Evolutionary conservation across 495 filamentous ascomycete species (phyloP).

Genomic region (Podospora pseudoanserina): DNA sequence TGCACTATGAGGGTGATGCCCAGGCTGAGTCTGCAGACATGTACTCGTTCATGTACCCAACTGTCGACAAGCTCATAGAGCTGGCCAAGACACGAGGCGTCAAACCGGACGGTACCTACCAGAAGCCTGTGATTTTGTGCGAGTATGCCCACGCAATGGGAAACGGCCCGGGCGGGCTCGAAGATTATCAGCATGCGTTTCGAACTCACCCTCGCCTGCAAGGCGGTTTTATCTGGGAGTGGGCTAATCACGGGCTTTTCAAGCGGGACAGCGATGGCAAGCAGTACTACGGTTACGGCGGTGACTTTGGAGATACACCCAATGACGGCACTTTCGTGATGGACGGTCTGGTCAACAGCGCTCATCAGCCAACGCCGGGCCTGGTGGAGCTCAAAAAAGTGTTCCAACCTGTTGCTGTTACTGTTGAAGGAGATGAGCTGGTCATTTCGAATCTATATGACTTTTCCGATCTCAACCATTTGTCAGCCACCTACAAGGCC

Average conservation of each 20-base stretch:
- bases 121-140: constrained; percentile 60
- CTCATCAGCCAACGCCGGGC: constrained; percentile 57
- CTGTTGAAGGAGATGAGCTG: constrained; percentile 25
- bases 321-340: constrained; percentile 65
- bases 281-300: constrained; percentile 62
- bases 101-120: constrained; percentile 37
- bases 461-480: constrained; percentile 49
- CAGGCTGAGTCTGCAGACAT: constrained; percentile 59
- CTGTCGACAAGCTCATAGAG: constrained; percentile 47
- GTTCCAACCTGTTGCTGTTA: constrained; percentile 50
- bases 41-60: constrained; percentile 64
- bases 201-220: constrained; percentile 55
- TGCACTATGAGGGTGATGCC: constrained; percentile 66
- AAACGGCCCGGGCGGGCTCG: constrained; percentile 63
- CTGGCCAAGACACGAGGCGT: constrained; percentile 39
- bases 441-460: constrained; percentile 50
- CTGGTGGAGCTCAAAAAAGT: constrained; percentile 60
- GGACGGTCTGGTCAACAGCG: constrained; percentile 58
- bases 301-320: constrained; percentile 63
- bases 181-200: constrained; percentile 63
- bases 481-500: constrained; percentile 27
- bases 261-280: constrained; percentile 47
- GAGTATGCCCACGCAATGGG: constrained; percentile 73
- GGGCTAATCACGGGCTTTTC: constrained; percentile 66
- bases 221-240: constrained; percentile 72